Conservation (phyloP, 495 filamentous ascomycete species). For the Lepraria neglecta region DNA sequence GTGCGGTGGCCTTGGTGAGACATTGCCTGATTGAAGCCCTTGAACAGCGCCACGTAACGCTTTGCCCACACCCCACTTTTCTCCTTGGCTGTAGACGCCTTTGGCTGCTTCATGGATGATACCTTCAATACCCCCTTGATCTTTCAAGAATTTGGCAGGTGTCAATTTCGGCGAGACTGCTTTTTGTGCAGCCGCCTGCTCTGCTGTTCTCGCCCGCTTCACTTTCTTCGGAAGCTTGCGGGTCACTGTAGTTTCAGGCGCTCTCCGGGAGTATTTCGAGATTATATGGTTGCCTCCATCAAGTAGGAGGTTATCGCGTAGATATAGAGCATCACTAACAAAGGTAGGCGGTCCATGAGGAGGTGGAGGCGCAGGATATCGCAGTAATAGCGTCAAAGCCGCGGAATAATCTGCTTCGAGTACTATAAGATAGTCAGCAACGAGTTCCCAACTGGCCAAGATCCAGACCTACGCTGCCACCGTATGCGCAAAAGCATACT, state of each 20-base stretch:
- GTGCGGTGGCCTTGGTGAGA: conserved; percentile 23
- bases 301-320: conserved; percentile 67
- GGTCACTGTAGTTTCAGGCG: conserved; percentile 42
- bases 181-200: conserved; percentile 21
- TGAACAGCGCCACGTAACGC: conserved; percentile 82
- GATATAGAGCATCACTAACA: conserved; percentile 80
- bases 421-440: conserved; percentile 48
- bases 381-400: conserved; percentile 71
- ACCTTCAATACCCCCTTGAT: conserved; percentile 61
- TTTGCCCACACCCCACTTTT: conserved; percentile 82
- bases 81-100: conserved; percentile 72
- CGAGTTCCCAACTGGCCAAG: neutral
- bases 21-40: conserved; percentile 48
- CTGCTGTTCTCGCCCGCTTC: conserved; percentile 32
- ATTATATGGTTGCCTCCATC: conserved; percentile 70
- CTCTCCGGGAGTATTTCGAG: conserved; percentile 69
- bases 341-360: conserved; percentile 67
- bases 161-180: conserved; percentile 37
- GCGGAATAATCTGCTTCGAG: conserved; percentile 79
- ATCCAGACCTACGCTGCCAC: conserved; percentile 66
- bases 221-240: conserved; percentile 32
- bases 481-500: conserved; percentile 90
- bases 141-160: conserved; percentile 54
- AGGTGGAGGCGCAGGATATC: conserved; percentile 63
- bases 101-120: conserved; percentile 82